Base-by-base conservation (phyloP, 805 yeast genomes). In the Schizosaccharomyces pombe region DNA sequence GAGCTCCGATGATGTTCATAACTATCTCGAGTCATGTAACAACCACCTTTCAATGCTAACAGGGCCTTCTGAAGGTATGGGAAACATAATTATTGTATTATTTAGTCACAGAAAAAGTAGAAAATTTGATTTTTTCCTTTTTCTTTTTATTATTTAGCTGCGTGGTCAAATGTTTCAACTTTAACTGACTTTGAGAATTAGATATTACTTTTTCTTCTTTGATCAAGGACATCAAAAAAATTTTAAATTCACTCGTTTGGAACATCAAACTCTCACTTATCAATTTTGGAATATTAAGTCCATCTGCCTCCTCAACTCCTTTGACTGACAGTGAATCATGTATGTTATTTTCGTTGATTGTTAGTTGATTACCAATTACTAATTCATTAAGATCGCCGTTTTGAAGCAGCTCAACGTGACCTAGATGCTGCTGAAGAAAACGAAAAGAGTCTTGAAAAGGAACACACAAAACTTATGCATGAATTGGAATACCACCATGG, bases 401-500 rank as follows among this genome's bases (percentile, higher is more conserved):
- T 34, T n/a, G 40, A 34, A 34, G 16, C 14, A n/a, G 40, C 16
- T 5, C 40, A 34, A 34, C 16, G 19, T 5, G 40, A 34, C 14
- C 16, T 51, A n/a, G 51, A 47, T 11, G 55, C 52, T 8, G 56
- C 56, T 14, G 31, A 56, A 22, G 19, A 14, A 40, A 14, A 52
- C 26, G 26, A 31, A n/a, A 14, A 24, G 16, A 58, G 58, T 5
- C 55, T 62, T 30, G 47, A 52, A 3, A 59, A 58, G 19, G 55
- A 61, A 43, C 58, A 57, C 37, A 61, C 59, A 16, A 47, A 55
- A 5, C 26, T 40, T 5, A 12, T 40, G 12, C 26, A 40, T 11
- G 63, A 60, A n/a, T 56, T 66, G 11, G 54, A 54, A 4, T 54
- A 58, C 9, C 52, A 64, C 33, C 60, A 71, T 61, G 94, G 94